Base-by-base conservation (phyloP, 345 rosid species). In the Citrus australasica region DNA sequence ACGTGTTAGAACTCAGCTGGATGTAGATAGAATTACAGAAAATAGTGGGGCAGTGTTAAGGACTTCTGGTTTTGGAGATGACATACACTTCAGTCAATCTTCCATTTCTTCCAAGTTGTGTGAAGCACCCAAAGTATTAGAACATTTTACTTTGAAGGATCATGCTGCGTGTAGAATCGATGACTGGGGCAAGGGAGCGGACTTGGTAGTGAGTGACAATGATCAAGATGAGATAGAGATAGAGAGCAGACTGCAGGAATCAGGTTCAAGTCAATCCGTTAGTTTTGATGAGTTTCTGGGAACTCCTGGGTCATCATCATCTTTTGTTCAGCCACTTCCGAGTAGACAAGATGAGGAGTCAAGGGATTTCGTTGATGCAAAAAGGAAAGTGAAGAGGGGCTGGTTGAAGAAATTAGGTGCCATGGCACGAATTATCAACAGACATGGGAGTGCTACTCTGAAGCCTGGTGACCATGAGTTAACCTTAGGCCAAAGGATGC, bases 371-470 rank as follows among this genome's bases (percentile, higher is more conserved):
- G 22, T 58, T 56, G 82, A 82, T 66, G 62, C 72, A 13, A 80
- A 71, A 64, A 85, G 65, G 77, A 88, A 80, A 80, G 76, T 46
- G 35, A 87, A 84, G 78, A 66, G 68, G 33, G 81, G 88, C 28
- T 90, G 95, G 95, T 75, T 91, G 28, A 88, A 71, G 80, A 91
- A 85, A 86, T 63, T 94, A 33, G 84, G 85, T 79, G 80, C 81
- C 25, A 22, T 82, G 9, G 78, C 88, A 35, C 76, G 81, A 38
- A 48, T 82, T 64, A 75, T 79, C 77, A 85, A 89, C 63, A 83
- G 81, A 48, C 83, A 65, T 4, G 70, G 78, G 9, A 86, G 71
- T 13, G 56, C 81, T 38, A 65, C 48, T 25, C 71, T 66, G 28
- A 80, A 72, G 73, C 74, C 68, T 17, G 63, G 42, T 67, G 86